Evolutionary conservation across 768 basidiomycete genomes (phyloP).

Genomic region (Boletales sp.): DNA sequence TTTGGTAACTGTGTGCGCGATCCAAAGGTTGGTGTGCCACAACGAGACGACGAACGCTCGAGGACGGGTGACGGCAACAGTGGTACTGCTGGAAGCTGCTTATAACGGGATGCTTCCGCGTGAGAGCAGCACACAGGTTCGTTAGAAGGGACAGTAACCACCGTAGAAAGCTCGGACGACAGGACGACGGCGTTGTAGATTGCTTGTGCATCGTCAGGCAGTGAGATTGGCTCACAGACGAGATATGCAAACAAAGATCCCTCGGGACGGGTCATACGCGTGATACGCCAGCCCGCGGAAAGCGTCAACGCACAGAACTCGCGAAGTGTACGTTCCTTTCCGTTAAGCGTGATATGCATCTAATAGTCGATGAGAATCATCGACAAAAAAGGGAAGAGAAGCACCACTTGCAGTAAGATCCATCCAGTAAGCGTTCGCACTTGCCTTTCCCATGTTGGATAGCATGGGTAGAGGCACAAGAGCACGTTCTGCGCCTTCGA

Average conservation of each 20-base stretch:
- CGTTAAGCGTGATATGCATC: slow-evolving; percentile 71
- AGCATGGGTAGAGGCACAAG: slow-evolving; percentile 62
- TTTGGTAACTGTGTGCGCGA: slow-evolving; percentile 37
- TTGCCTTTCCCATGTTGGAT: slow-evolving; percentile 72
- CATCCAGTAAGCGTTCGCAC: slow-evolving; percentile 62
- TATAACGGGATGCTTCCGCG: slow-evolving; percentile 3
- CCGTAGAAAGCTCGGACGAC: slow-evolving; percentile 15
- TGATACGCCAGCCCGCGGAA: slow-evolving; percentile 61
- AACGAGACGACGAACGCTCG: slow-evolving; percentile 48
- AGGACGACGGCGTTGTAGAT: slow-evolving; percentile 20
- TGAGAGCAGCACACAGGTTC: not conserved
- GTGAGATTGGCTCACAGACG: slow-evolving; percentile 56
- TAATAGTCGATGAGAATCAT: slow-evolving; percentile 21
- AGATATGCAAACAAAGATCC: slow-evolving; percentile 72
- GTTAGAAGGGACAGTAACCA: slow-evolving; percentile 8
- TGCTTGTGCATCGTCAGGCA: slow-evolving; percentile 38
- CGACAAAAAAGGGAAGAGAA: not conserved
- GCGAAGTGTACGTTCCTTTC: slow-evolving; percentile 66
- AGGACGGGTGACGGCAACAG: slow-evolving; percentile 28
- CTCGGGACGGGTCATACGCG: slow-evolving; percentile 51
- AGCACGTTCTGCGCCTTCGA: slow-evolving; percentile 51
- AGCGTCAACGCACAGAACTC: slow-evolving; percentile 53
- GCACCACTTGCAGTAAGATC: slow-evolving; percentile 54
- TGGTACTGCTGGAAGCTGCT: slow-evolving; percentile 8
- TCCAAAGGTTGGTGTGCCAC: slow-evolving; percentile 62